phyloP scores from a whole-genome alignment of 2,329 filamentous ascomycete genomes.

The Cladosporium sp. region DNA sequence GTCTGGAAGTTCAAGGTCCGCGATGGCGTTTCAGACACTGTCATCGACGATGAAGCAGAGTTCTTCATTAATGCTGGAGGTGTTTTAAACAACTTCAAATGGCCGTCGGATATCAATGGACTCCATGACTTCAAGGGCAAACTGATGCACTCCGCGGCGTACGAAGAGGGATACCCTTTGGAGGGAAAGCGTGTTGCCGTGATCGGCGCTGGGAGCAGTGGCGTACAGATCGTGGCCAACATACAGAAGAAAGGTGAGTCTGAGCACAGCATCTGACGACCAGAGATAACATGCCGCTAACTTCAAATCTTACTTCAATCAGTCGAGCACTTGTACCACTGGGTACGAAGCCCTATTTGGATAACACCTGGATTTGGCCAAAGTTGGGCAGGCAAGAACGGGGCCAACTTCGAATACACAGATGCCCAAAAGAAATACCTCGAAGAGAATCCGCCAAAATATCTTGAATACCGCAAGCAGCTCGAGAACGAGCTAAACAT shows the following conservation, averaged over 20 bases:
- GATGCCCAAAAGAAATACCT: constrained; percentile 45
- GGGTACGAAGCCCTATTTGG: constrained; percentile 50
- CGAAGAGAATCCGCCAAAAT: constrained; percentile 45
- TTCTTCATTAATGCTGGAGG: constrained; percentile 49
- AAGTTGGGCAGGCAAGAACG: constrained; percentile 49
- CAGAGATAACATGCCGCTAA: background rate
- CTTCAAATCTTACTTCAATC: background rate
- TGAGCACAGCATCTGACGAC: background rate
- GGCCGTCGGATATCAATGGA: constrained; percentile 45
- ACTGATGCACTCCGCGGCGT: constrained; percentile 47
- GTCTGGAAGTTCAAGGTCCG: constrained; percentile 44
- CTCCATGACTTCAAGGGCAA: constrained; percentile 47
- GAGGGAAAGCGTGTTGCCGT: constrained; percentile 46
- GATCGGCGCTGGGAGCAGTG: constrained; percentile 45
- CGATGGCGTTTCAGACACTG: constrained; percentile 38
- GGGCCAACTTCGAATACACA: constrained; percentile 52
- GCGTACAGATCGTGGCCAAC: constrained; percentile 48
- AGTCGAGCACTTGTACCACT: constrained; percentile 45
- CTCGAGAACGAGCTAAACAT: constrained; percentile 55
- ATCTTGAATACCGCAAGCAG: constrained; percentile 51
- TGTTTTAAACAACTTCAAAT: constrained; percentile 49
- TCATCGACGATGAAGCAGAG: constrained; percentile 40
- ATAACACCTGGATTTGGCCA: constrained; percentile 53
- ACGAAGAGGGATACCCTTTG: constrained; percentile 44
- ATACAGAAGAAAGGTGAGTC: constrained; percentile 38